Evolutionary conservation across 2,329 filamentous ascomycete species (phyloP).

Genomic region (Madurella fahalii): DNA sequence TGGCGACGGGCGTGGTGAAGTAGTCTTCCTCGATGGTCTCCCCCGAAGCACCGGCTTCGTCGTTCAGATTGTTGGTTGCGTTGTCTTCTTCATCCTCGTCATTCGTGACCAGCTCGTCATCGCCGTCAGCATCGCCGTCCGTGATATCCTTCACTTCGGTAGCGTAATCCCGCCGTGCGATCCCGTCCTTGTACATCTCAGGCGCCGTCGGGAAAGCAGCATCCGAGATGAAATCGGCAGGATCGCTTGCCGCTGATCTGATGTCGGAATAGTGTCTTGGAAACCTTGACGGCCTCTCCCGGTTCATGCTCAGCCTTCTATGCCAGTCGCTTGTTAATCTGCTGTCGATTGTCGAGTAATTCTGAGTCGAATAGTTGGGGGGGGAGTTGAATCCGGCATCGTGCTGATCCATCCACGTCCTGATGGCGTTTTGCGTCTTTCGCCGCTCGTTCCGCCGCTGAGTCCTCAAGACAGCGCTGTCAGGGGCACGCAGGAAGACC

Average conservation of each 20-base stretch:
- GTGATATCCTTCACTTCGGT: constrained; percentile 58
- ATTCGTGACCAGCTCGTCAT: constrained; percentile 83
- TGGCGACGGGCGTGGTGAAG: constrained; percentile 49
- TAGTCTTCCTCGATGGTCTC: constrained; percentile 44
- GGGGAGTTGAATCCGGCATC: constrained; percentile 47
- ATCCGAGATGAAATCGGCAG: constrained; percentile 56
- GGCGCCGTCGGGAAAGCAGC: constrained; percentile 28
- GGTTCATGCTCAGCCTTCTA: constrained; percentile 50
- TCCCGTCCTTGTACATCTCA: constrained; percentile 28
- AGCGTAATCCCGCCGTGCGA: constrained; percentile 40
- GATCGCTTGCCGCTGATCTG: constrained; percentile 59
- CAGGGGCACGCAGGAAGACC: constrained; percentile 74
- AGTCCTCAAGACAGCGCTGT: constrained; percentile 56
- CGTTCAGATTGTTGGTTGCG: constrained; percentile 40
- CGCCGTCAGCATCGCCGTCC: constrained; percentile 80
- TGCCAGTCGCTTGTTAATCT: constrained; percentile 44
- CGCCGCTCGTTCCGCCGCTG: constrained; percentile 60
- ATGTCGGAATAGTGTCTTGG: constrained; percentile 50
- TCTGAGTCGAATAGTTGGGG: constrained; percentile 25
- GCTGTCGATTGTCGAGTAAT: constrained; percentile 49
- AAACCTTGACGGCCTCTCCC: constrained; percentile 45
- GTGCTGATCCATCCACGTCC: constrained; percentile 82
- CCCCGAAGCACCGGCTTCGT: constrained; percentile 27
- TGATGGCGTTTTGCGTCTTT: constrained; percentile 76
- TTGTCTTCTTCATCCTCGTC: constrained; percentile 62